Percentiles rank a stretch among this genome's conserved stretches.
Evolutionary conservation across 768 basidiomycete genomes (phyloP).

Genomic region (Serendipita sp.): DNA sequence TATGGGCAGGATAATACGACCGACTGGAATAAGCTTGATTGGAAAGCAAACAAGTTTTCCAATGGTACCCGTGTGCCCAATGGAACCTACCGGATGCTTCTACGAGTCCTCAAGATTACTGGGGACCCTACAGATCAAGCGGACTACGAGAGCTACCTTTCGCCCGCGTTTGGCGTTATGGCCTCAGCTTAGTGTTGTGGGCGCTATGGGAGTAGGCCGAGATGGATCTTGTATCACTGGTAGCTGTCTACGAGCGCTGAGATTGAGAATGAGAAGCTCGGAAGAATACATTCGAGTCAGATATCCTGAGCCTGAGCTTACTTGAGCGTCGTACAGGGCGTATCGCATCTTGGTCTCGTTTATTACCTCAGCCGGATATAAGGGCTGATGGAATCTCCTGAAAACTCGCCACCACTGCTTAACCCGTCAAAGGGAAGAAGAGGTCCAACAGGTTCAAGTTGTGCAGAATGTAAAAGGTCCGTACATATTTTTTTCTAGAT

Average conservation of each 20-base stretch:
- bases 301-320: too few relatives aligned
- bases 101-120: conserved; percentile 30
- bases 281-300: too few relatives aligned
- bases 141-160: conserved; percentile 30
- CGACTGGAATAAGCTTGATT: background rate
- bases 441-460: background rate
- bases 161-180: conserved; percentile 17
- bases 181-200: too few relatives aligned
- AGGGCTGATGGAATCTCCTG: background rate
- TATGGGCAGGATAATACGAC: conserved; percentile 18
- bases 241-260: too few relatives aligned
- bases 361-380: background rate
- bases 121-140: conserved; percentile 24
- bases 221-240: too few relatives aligned
- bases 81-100: conserved; percentile 22
- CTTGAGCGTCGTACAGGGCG: too few relatives aligned
- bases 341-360: background rate
- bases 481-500: background rate
- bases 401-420: background rate
- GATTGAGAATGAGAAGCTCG: too few relatives aligned
- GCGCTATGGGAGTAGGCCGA: too few relatives aligned
- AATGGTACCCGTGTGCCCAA: conserved; percentile 23
- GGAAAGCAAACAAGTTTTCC: conserved; percentile 17
- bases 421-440: background rate
- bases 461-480: background rate